Evolutionary conservation across 2,329 filamentous ascomycete genomes (phyloP), one percentile per base, ranked within the genome.

Genomic region (Orbilia oligospora): DNA sequence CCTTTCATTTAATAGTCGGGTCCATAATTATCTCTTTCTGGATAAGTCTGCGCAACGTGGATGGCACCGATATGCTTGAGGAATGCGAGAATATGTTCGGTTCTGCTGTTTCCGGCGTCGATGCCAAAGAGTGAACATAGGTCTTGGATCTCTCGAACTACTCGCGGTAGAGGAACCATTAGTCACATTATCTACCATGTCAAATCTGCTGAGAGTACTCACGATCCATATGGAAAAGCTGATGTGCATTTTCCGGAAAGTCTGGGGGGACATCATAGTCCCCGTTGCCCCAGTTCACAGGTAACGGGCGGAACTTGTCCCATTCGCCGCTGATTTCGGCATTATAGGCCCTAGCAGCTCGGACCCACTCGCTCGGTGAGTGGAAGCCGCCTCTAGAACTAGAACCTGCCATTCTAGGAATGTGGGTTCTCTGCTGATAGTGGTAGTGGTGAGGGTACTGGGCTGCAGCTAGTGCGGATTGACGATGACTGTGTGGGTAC

Each of bases 91-190:
- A 78, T 78, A 22, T 72, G 61, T 0, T 78, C 75, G 3, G 53
- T 48, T 46, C 55, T 78, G 30, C 53, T 78, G 10, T 48, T 69
- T 22, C 75, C 75, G 20, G 41, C 68, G 41, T 78, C 75, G 36
- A 78, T 72, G 33, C 75, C 38, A 33, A 72, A 78, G 14, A 78
- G 64, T 12, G 75, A 78, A 36, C 75, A 78, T 56, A 78, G 44
- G 38, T 78, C 75, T 38, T 78, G 68, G 36, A 78, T 72, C 55
- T 78, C 75, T 27, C 75, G 75, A 69, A 51, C 75, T 78, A 38
- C 53, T 33, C 24, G 27, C 53, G 18, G 51, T 9, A 16, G 36
- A 22, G 12, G n/a, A 18, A 66, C 58, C 48, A 24, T 41, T 38
- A 70, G 33, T 24, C 16, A 61, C n/a, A 38, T 16, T 18, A 41